phyloP scores from a whole-genome alignment of 805 yeast genomes.

The Suhomyces sp. region DNA sequence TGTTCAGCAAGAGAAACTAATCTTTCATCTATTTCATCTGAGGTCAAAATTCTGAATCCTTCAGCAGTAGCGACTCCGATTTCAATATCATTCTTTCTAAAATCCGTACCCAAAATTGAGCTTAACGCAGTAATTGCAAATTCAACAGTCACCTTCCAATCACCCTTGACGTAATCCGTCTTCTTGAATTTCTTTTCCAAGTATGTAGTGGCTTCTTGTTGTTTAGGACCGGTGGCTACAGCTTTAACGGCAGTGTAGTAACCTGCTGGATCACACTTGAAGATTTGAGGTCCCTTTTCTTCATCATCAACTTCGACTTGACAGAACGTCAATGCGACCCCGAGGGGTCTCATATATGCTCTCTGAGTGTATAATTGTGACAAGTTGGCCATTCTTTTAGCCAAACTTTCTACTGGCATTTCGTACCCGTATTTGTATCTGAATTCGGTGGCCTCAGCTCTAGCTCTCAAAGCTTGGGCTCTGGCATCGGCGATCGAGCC shows the following conservation, averaged over 20 bases:
- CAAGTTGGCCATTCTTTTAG: constrained; percentile 93
- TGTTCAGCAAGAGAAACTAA: constrained; percentile 94
- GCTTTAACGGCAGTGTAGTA: constrained; percentile 90
- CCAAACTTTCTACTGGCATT: constrained; percentile 90
- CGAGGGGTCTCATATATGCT: constrained; percentile 98
- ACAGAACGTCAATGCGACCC: constrained; percentile 87
- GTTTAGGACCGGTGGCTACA: constrained; percentile 94
- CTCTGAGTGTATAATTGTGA: constrained; percentile 96
- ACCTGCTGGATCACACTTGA: constrained; percentile 97
- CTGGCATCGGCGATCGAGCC: constrained; percentile 97
- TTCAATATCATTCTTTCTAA: constrained; percentile 90
- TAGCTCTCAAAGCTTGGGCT: constrained; percentile 83
- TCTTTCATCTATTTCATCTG: constrained; percentile 93
- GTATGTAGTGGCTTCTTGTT: constrained; percentile 88
- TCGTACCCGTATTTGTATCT: constrained; percentile 93
- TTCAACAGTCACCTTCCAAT: constrained; percentile 87
- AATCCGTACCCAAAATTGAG: constrained; percentile 86
- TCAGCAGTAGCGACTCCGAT: constrained; percentile 80
- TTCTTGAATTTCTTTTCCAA: constrained; percentile 86
- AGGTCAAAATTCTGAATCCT: constrained; percentile 69
- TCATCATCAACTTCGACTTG: constrained; percentile 72
- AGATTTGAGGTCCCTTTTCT: constrained; percentile 83
- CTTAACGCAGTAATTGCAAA: constrained; percentile 84
- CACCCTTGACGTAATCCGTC: constrained; percentile 67
- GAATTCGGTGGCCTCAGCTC: constrained; percentile 95